Evolutionary conservation across 768 basidiomycete species (phyloP), one percentile per base, ranked within the genome.

Genomic region (Clitopilus passeckerianus): DNA sequence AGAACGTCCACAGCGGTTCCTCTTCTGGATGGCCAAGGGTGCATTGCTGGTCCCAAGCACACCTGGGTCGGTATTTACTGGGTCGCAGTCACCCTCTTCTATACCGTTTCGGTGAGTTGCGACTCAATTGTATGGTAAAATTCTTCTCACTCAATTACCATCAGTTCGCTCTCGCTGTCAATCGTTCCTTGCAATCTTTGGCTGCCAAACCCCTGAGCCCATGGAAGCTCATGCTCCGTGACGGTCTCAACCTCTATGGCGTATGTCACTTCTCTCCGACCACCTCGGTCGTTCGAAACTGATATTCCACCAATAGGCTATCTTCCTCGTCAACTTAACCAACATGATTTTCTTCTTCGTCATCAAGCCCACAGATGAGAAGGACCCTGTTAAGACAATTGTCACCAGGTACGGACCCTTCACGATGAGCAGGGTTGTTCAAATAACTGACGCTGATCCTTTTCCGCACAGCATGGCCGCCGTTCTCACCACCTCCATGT

Each of bases 221-320:
- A 30, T 93, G 91, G 91, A 91, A 92, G 67, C 79, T 93, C 64
- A 93, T 93, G 90, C 88, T 93, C 61, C 90, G 92, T 61, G 91
- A 93, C 69, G 89, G 90, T 15, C 83, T 93, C 64, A 93, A 93
- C 74, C 84, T 93, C 60, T 93, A 93, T 67, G 89, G 83, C 59
- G 86, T 85, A 71, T 61, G 83, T 75, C 34, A 34, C 55, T 46
- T 53, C 54, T 8, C 16, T 34, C 37, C 18, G 46, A 53, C 50
- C 59, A 4, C 53, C 57, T 57, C 53, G 60, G 50, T 41, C 34
- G 62, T 53, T 2, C 53, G 61, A 22, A 43, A 20, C 52, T 55
- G 33, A 24, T 18, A 35, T 6, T 34, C 33, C 0, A 18, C 9
- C 56, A 16, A 52, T 57, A 85, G 82, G 80, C 91, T 34, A 83